phyloP scores from a whole-genome alignment of 2,329 filamentous ascomycete species.

The Aspergillus pseudotamarii region DNA sequence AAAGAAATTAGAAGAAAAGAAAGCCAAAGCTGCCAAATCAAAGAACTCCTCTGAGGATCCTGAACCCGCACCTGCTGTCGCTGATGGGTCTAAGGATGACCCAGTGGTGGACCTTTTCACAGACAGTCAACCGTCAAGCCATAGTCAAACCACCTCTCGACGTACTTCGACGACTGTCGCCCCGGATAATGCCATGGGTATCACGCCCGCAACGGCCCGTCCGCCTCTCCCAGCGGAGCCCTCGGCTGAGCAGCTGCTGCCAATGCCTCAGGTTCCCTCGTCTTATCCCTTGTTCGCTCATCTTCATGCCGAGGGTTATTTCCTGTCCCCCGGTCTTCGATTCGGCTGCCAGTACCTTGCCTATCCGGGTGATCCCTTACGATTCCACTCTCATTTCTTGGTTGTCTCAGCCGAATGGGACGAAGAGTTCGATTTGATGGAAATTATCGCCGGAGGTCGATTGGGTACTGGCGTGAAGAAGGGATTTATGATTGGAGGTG shows the following conservation, averaged over 20 bases:
- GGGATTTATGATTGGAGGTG: conserved; percentile 82
- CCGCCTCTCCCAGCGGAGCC: conserved; percentile 45
- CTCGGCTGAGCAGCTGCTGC: conserved; percentile 27
- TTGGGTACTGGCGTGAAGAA: conserved; percentile 96
- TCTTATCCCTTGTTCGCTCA: conserved; percentile 79
- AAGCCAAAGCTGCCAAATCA: conserved; percentile 29
- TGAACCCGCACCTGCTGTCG: conserved; percentile 10
- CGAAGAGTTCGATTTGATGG: conserved; percentile 79
- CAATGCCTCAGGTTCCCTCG: conserved; percentile 41
- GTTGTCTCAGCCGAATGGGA: conserved; percentile 86
- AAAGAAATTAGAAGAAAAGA: conserved; percentile 51
- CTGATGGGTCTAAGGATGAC: conserved; percentile 15
- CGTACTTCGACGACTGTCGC: conserved; percentile 18
- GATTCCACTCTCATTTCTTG: conserved; percentile 94
- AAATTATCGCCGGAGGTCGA: conserved; percentile 82
- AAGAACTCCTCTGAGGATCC: conserved; percentile 23
- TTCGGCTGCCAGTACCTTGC: conserved; percentile 95
- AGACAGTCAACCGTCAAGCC: conserved; percentile 10
- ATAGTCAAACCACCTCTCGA: conserved; percentile 17
- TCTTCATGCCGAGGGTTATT: conserved; percentile 78
- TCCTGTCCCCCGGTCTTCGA: conserved; percentile 85
- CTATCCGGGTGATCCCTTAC: conserved; percentile 90
- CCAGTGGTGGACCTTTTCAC: conserved; percentile 30
- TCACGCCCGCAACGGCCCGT: conserved; percentile 56
- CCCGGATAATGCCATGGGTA: conserved; percentile 30